A percentile compares a stretch with the other conserved stretches of the same genome.
phyloP scores from a whole-genome alignment of 805 yeast species.

The Kuraishia hungarica region DNA sequence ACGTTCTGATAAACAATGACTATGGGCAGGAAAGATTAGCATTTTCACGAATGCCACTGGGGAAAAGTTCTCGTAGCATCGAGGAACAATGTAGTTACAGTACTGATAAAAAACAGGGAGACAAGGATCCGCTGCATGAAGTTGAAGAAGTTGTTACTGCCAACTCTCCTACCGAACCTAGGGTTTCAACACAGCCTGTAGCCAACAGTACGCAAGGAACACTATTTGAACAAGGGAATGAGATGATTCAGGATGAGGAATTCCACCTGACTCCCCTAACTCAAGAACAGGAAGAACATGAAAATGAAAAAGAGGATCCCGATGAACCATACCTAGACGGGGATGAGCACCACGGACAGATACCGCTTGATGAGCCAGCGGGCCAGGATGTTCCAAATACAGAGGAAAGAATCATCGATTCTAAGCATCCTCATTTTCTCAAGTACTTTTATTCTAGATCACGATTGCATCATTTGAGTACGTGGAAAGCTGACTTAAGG shows the following conservation, averaged over 20 bases:
- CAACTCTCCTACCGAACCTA: neutral
- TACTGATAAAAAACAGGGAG: neutral
- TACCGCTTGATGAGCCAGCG: neutral
- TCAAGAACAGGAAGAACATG: slow-evolving; percentile 2
- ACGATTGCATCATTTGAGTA: slow-evolving; percentile 79
- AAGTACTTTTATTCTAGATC: slow-evolving; percentile 69
- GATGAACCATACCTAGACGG: neutral
- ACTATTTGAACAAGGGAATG: neutral
- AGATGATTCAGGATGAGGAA: neutral
- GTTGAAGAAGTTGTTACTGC: no score
- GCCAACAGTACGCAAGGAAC: neutral
- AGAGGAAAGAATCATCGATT: slow-evolving; percentile 30
- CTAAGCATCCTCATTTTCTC: slow-evolving; percentile 73
- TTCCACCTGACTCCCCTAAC: neutral
- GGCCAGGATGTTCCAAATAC: neutral
- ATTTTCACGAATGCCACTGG: slow-evolving; percentile 9
- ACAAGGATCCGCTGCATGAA: no score
- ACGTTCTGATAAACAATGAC: slow-evolving; percentile 40
- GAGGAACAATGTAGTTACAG: neutral
- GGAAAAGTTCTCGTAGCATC: slow-evolving; percentile 7
- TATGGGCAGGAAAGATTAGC: slow-evolving; percentile 44
- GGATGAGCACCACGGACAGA: slow-evolving; percentile 3
- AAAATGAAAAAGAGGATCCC: slow-evolving; percentile 3
- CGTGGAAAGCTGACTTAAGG: slow-evolving; percentile 75
- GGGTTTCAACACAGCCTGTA: neutral